These are phyloP conservation scores for Dothiorella sarmentorum DNA, from an alignment of 2,329 filamentous ascomycete species.

Conservation along the genomic window DNA sequence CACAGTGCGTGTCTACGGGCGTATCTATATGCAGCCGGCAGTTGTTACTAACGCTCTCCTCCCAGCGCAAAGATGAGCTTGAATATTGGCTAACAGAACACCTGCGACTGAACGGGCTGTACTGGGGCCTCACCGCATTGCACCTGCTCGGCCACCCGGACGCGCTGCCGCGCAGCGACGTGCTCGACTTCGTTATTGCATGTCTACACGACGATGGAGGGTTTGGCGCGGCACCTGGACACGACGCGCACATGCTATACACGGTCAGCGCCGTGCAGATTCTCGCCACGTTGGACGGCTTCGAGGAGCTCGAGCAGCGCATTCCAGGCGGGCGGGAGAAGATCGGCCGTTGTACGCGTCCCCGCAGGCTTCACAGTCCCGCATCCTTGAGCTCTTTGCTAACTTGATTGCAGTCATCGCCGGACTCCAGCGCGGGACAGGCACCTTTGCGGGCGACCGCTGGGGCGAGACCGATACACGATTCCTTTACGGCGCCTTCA, in stretches of 20 bases:
- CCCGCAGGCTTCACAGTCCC: not conserved
- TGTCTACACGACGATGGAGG: slow-evolving; percentile 86
- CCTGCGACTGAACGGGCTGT: slow-evolving; percentile 88
- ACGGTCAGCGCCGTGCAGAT: slow-evolving; percentile 95
- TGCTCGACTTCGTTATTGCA: slow-evolving; percentile 91
- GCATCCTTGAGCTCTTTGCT: slow-evolving; percentile 22
- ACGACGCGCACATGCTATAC: slow-evolving; percentile 94
- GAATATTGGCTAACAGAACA: slow-evolving; percentile 99
- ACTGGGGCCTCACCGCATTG: slow-evolving; percentile 90
- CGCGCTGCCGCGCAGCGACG: slow-evolving; percentile 73
- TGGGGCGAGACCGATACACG: slow-evolving; percentile 96
- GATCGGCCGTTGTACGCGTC: slow-evolving; percentile 72
- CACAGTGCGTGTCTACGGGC: slow-evolving; percentile 55
- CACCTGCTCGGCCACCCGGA: slow-evolving; percentile 80
- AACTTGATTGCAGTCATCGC: slow-evolving; percentile 62
- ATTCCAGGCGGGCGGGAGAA: slow-evolving; percentile 65
- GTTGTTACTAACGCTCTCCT: slow-evolving; percentile 20
- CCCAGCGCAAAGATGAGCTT: slow-evolving; percentile 80
- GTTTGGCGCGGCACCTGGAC: slow-evolving; percentile 88
- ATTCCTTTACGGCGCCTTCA: slow-evolving; percentile 87
- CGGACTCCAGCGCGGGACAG: slow-evolving; percentile 70
- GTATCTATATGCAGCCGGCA: not conserved
- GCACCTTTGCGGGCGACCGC: slow-evolving; percentile 89
- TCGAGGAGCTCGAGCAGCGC: slow-evolving; percentile 74
- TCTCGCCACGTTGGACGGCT: slow-evolving; percentile 77